Evolutionary conservation across 2,329 filamentous ascomycete genomes (phyloP), one percentile per base, ranked within the genome.

Genomic region (Drechslerella dactyloides): DNA sequence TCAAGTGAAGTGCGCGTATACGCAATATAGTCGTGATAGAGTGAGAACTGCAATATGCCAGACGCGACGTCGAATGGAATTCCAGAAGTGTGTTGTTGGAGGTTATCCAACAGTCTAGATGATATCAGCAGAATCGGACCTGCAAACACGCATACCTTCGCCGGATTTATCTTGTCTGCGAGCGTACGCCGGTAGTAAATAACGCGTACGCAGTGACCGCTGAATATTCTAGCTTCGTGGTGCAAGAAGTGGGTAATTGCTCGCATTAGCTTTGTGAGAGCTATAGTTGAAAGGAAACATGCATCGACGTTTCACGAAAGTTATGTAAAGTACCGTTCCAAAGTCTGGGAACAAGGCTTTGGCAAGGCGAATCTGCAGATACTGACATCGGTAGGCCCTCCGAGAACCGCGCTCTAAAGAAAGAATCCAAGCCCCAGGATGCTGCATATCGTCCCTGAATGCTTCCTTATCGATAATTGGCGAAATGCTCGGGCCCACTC

Each of bases 391-490:
- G 42, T 40, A 48, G 23, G 23, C 21, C n/a, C 52, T 35, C 8
- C 4, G 3, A 33, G 46, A 23, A 5, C 65, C 46, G 19, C 63
- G 58, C 56, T 63, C 60, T 53, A 65, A 61, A 65, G 59, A 70
- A 70, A 64, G 66, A 58, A 70, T 63, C 44, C 23, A 54, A 54
- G 65, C 59, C 59, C 66, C 40, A 72, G 68, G 60, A 65, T 61
- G 24, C 17, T 57, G 68, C 68, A 65, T 60, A 50, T 35, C 17
- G 37, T 51, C 68, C 60, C 57, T 60, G 60, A 51, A 15, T 4
- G 19, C 15, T 56, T 35, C 15, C 42, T 53, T 72, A 65, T 72
- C 60, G 68, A 72, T 72, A 72, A 72, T 72, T 72, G 60, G 68
- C 68, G 48, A 72, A 60, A 48, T 17, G 33, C 42, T 35, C 19